phyloP scores from a whole-genome alignment of 202 grass and related monocot genomes.

The Panicum hallii region DNA sequence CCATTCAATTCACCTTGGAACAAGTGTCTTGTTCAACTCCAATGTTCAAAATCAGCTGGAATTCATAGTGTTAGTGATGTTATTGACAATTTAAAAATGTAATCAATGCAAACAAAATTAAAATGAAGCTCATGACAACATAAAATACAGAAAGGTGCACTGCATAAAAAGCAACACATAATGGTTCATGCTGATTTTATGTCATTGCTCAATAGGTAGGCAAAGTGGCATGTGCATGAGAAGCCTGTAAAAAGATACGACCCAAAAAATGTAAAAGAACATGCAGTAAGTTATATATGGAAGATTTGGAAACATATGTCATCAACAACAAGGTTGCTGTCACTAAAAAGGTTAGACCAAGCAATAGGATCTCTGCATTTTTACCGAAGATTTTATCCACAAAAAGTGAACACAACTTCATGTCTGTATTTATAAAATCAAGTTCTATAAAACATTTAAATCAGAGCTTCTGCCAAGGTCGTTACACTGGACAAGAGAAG shows the following conservation, averaged over 20 bases:
- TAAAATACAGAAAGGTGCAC: not conserved
- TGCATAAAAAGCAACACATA: not conserved
- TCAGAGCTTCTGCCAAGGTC: not conserved
- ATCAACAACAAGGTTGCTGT: not conserved
- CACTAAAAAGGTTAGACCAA: not conserved
- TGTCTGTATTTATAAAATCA: not conserved
- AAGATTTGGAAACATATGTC: not conserved
- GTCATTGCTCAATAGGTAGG: not conserved
- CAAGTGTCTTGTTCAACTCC: slow-evolving; percentile 17
- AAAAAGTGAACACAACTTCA: not conserved
- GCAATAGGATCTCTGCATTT: not conserved
- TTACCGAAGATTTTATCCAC: not conserved
- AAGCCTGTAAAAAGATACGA: not conserved
- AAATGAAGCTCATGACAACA: not conserved
- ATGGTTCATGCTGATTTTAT: not conserved
- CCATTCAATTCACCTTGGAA: slow-evolving; percentile 43
- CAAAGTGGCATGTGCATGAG: not conserved
- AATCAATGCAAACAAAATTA: not conserved
- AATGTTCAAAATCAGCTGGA: slow-evolving; percentile 37
- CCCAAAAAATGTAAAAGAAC: not conserved
- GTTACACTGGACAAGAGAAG: not conserved
- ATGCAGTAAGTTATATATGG: not conserved
- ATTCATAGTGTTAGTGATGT: slow-evolving; percentile 3
- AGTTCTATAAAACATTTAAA: not conserved
- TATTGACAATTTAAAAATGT: slow-evolving; percentile 28